These are phyloP conservation scores for Yamadazyma epiphylla DNA, from an alignment of 1,139 yeast species.

Conservation along the genomic window DNA sequence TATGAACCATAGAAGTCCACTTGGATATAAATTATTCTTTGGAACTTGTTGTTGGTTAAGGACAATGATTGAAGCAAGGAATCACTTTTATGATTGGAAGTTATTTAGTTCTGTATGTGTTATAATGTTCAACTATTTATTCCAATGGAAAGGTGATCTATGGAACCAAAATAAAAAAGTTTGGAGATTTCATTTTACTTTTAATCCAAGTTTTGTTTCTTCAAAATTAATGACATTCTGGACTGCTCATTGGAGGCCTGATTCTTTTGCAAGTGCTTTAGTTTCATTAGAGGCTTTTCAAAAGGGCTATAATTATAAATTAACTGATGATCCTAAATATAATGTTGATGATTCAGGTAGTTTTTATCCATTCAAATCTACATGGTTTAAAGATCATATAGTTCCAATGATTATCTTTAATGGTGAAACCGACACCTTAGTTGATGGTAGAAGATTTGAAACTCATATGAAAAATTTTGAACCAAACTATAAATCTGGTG, in stretches of 20 bases:
- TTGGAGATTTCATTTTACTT: slow-evolving; percentile 70
- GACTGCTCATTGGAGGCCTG: slow-evolving; percentile 48
- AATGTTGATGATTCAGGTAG: slow-evolving; percentile 45
- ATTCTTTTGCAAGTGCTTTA: slow-evolving; percentile 39
- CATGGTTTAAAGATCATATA: slow-evolving; percentile 56
- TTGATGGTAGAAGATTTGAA: slow-evolving; percentile 56
- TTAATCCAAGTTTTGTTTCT: slow-evolving; percentile 83
- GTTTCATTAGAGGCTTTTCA: slow-evolving; percentile 30
- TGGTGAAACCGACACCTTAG: slow-evolving; percentile 63
- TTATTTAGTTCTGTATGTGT: slow-evolving; percentile 65
- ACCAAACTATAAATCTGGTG: slow-evolving; percentile 34
- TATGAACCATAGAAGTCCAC: slow-evolving; percentile 38
- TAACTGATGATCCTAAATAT: slow-evolving; percentile 12
- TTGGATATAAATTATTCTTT: slow-evolving; percentile 44
- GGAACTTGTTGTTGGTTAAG: slow-evolving; percentile 63
- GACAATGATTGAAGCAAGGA: slow-evolving; percentile 50
- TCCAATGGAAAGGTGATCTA: slow-evolving; percentile 77
- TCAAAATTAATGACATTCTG: slow-evolving; percentile 89
- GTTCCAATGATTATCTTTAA: slow-evolving; percentile 57
- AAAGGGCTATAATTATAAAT: slow-evolving; percentile 22
- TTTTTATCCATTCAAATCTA: slow-evolving; percentile 44
- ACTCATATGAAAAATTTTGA: slow-evolving; percentile 53
- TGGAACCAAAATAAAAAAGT: slow-evolving; percentile 63
- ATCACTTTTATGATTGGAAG: slow-evolving; percentile 37
- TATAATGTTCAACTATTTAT: slow-evolving; percentile 75